phyloP scores from a whole-genome alignment of 768 basidiomycete species.

The Crassisporium funariophilum region DNA sequence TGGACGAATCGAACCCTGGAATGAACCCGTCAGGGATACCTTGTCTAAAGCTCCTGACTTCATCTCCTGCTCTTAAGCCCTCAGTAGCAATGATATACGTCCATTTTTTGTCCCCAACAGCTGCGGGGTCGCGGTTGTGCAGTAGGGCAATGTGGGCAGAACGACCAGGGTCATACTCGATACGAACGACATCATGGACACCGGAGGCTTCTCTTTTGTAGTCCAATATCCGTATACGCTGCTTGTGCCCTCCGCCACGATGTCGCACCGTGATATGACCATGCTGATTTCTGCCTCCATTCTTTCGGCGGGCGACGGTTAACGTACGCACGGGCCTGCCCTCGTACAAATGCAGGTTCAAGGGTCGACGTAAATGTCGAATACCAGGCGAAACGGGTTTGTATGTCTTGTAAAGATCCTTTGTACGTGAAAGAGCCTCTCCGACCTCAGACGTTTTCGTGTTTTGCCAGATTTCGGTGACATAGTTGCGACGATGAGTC shows the following conservation, averaged over 20 bases:
- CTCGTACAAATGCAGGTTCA: slow-evolving; percentile 80
- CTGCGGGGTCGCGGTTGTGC: slow-evolving; percentile 55
- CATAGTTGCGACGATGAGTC: slow-evolving; percentile 32
- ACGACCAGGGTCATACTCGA: slow-evolving; percentile 96
- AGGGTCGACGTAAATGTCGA: slow-evolving; percentile 83
- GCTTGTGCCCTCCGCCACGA: slow-evolving; percentile 89
- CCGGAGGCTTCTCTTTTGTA: slow-evolving; percentile 81
- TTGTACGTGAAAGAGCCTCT: slow-evolving; percentile 50
- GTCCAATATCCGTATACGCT: slow-evolving; percentile 85
- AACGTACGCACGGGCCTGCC: slow-evolving; percentile 85
- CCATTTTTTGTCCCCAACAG: slow-evolving; percentile 63
- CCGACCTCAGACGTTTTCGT: slow-evolving; percentile 37
- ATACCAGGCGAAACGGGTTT: slow-evolving; percentile 86
- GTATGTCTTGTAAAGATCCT: slow-evolving; percentile 80
- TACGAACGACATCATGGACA: slow-evolving; percentile 85
- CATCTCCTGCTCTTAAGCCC: slow-evolving; percentile 84
- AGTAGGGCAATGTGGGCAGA: slow-evolving; percentile 94
- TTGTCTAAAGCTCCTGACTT: slow-evolving; percentile 81
- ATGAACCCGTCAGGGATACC: slow-evolving; percentile 81
- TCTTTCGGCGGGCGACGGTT: slow-evolving; percentile 79
- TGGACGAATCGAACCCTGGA: slow-evolving; percentile 44
- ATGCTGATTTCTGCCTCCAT: slow-evolving; percentile 82
- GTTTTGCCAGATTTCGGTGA: slow-evolving; percentile 40
- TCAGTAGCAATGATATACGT: slow-evolving; percentile 94
- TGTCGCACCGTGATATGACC: slow-evolving; percentile 88